Base-by-base conservation (phyloP, 2,329 filamentous ascomycete genomes). In the Sphaerulina vaccinii region DNA sequence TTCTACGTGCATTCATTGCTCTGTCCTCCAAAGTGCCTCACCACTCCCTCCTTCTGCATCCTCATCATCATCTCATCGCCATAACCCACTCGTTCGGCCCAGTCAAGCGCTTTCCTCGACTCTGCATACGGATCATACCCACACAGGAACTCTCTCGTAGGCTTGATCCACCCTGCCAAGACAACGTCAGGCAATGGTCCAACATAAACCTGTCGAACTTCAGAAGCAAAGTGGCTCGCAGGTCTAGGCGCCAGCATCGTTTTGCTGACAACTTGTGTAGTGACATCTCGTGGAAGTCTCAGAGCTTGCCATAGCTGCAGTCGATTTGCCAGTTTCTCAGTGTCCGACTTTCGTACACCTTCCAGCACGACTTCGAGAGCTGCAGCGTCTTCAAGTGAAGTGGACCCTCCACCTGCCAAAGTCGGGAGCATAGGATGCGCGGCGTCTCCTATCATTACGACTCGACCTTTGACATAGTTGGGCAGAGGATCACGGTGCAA, bases 361-460 rank as follows among this genome's bases (percentile, higher is more conserved):
- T 33, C 16, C 10, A 52, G 44, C 7, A 52, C 13, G 15, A 52
- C 32, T 33, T 52, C 50, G 3, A 52, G 42, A 10, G 44, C 38
- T 7, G 50, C 50, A 11, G 43, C 44, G 21, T 52, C 50, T 49
- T 52, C 50, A 10, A 52, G 36, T 16, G 35, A 27, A 4, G 50
- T 52, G 1, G 29, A 37, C n/a, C 37, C 29, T 16, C 50, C 37
- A 19, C 37, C 50, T 29, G 43, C 48, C 18, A 51, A 23, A 10
- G 48, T 39, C 15, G 50, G 50, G 18, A 52, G 35, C 50, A 52
- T 52, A 2, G 52, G 48, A 44, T 55, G 52, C n/a, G 48, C 52
- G 9, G 52, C 52, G 24, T 55, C 52, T 24, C 52, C 52, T 16
- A 55, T 51, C 42, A 55, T 35, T 16, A 55, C 33, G 7, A 41